Base-by-base conservation (phyloP, 192 early-diverging fungal genomes). In the Funneliformis mosseae region DNA sequence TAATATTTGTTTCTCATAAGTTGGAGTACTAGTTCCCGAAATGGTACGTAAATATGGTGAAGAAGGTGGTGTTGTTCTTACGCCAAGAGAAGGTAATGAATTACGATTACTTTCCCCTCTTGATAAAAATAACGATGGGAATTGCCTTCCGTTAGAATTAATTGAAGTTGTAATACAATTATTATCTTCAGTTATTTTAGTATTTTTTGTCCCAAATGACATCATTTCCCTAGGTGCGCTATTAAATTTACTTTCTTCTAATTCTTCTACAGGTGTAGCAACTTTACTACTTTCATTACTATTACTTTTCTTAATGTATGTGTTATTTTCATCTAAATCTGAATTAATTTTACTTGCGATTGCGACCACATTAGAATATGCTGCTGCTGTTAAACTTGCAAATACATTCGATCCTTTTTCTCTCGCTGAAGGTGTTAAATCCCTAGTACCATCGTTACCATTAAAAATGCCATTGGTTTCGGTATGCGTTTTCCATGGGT, bases 401-500 rank as follows among this genome's bases (percentile, higher is more conserved):
- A 16, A 14, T 50, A 50, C 48, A 50, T 50, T 50, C 18, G 48
- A 50, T 5, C 14, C 43, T 9, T 46, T 61, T 28, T 55, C 70
- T 28, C 28, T 76, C 28, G 23, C 14, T 14, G 12, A 48, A 5
- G 48, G 28, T 38, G 50, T 1, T 25, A 23, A 25, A 8, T 41
- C 38, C 16, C 10, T 27, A 43, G 33, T 28, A 64, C 42, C 21
- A 8, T 43, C 60, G 8, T 77, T 21, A 38, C 12, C 41, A 18
- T 62, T 33, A 78, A 38, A 25, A 60, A n/a, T 41, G 8, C 7
- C 48, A 55, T 28, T 33, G 1, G 38, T 68, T 27, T 27, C 45
- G 41, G 1, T 74, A 76, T 76, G 33, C 33, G 33, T 72, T 9
- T 55, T 43, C 80, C 80, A 81, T 5, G 80, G 80, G 63, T 81